Conservation (phyloP, 768 basidiomycete genomes). For the Dacryopinax primogenitus region DNA sequence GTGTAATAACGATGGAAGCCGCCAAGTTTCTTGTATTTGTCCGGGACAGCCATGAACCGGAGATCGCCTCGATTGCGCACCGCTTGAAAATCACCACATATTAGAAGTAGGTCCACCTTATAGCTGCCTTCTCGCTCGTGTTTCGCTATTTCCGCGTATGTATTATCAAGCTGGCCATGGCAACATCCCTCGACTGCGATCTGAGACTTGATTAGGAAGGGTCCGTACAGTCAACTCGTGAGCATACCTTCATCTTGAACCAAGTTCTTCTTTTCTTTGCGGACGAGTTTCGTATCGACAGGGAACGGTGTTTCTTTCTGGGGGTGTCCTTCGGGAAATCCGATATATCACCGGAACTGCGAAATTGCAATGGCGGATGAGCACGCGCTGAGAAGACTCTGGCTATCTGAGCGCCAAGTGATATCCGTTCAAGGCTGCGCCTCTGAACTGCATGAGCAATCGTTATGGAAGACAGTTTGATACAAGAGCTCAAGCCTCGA, state of each 20-base stretch:
- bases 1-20: conserved; percentile 81
- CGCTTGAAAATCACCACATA: conserved; percentile 96
- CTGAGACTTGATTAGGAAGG: conserved; percentile 26
- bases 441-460: not conserved
- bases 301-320: too few relatives aligned
- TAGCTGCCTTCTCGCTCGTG: conserved; percentile 51
- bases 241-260: not conserved
- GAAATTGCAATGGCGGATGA: not conserved
- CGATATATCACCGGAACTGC: not conserved
- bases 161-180: conserved; percentile 82
- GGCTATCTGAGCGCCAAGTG: not conserved
- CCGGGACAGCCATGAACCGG: conserved; percentile 79
- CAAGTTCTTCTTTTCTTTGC: not conserved
- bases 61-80: conserved; percentile 75
- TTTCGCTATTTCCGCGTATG: conserved; percentile 55
- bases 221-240: not conserved
- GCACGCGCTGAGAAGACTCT: not conserved
- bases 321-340: not conserved
- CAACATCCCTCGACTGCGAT: conserved; percentile 91
- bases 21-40: conserved; percentile 73
- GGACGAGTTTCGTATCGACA: too few relatives aligned
- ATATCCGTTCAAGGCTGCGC: not conserved
- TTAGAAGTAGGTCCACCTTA: conserved; percentile 71
- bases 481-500: too few relatives aligned
- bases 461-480: too few relatives aligned